These are phyloP conservation scores for Lepiota brunneoincarnata DNA, from an alignment of 768 basidiomycete species.

Conservation along the genomic window DNA sequence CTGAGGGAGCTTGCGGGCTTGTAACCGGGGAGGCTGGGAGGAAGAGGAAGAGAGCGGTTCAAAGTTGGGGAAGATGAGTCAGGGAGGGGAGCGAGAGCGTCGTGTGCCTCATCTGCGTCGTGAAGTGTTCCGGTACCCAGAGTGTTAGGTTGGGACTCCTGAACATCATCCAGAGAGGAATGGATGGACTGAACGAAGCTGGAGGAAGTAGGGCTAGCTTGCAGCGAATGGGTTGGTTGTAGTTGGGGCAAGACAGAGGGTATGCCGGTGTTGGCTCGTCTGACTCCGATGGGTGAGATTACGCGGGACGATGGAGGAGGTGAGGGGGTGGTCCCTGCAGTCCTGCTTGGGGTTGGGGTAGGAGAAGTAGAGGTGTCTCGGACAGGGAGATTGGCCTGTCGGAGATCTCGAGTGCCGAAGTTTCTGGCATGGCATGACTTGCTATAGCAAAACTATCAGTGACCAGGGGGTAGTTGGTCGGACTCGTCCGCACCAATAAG, in stretches of 20 bases:
- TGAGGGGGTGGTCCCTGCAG: slow-evolving; percentile 18
- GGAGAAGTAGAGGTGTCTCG: slow-evolving; percentile 4
- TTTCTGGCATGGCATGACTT: slow-evolving; percentile 79
- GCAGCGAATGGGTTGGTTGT: slow-evolving; percentile 27
- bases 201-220: slow-evolving; percentile 31
- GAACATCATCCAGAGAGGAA: not conserved
- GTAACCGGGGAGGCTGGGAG: not conserved
- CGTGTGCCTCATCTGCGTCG: slow-evolving; percentile 3
- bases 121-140: not conserved
- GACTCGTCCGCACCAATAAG: slow-evolving; percentile 44
- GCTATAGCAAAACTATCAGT: slow-evolving; percentile 35
- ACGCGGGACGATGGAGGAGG: slow-evolving; percentile 28
- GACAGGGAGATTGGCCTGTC: slow-evolving; percentile 67
- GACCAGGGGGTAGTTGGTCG: not conserved
- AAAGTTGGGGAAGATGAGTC: not conserved
- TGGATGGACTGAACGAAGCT: slow-evolving; percentile 20
- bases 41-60: not conserved
- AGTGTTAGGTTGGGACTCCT: not conserved
- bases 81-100: not conserved
- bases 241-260: slow-evolving; percentile 20
- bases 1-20: not conserved
- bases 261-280: slow-evolving; percentile 3
- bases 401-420: slow-evolving; percentile 75
- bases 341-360: slow-evolving; percentile 23
- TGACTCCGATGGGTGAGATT: slow-evolving; percentile 15